These are phyloP conservation scores for Diplocarpon mali DNA, from an alignment of 2,329 filamentous ascomycete species.

Conservation along the genomic window DNA sequence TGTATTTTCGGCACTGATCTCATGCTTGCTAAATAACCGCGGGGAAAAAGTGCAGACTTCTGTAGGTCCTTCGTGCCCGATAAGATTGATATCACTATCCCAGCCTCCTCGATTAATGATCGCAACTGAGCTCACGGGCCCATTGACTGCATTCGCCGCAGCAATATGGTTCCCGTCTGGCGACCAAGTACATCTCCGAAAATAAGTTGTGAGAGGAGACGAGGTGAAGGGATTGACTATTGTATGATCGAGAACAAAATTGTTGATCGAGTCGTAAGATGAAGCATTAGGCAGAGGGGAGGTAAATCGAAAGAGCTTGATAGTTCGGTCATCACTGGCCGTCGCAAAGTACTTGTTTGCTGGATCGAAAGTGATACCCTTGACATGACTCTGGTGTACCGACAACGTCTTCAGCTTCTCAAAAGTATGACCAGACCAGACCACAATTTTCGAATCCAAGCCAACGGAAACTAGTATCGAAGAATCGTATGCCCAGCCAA, in stretches of 20 bases:
- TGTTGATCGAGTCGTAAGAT: constrained; percentile 90
- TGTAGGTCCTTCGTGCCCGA: constrained; percentile 92
- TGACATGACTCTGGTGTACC: constrained; percentile 93
- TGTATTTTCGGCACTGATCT: constrained; percentile 38
- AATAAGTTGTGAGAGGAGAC: constrained; percentile 93
- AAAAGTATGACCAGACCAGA: constrained; percentile 97
- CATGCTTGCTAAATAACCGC: constrained; percentile 68
- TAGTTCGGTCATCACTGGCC: constrained; percentile 89
- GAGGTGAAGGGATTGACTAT: constrained; percentile 80
- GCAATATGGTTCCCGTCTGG: constrained; percentile 96
- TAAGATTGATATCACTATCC: constrained; percentile 95
- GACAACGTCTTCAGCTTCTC: constrained; percentile 93
- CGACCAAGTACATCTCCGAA: constrained; percentile 92
- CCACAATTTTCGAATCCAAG: constrained; percentile 92
- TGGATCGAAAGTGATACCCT: constrained; percentile 96
- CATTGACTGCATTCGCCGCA: constrained; percentile 92
- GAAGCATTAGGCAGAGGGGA: constrained; percentile 84
- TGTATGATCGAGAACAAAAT: constrained; percentile 89
- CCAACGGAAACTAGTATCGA: constrained; percentile 94
- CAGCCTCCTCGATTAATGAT: constrained; percentile 87
- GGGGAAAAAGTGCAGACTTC: constrained; percentile 98
- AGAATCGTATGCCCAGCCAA: constrained; percentile 94
- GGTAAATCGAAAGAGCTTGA: constrained; percentile 93
- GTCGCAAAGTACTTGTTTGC: constrained; percentile 99
- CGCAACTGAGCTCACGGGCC: constrained; percentile 90